These are phyloP conservation scores for Calvatia gigantea DNA, from an alignment of 768 basidiomycete genomes.

Conservation along the genomic window DNA sequence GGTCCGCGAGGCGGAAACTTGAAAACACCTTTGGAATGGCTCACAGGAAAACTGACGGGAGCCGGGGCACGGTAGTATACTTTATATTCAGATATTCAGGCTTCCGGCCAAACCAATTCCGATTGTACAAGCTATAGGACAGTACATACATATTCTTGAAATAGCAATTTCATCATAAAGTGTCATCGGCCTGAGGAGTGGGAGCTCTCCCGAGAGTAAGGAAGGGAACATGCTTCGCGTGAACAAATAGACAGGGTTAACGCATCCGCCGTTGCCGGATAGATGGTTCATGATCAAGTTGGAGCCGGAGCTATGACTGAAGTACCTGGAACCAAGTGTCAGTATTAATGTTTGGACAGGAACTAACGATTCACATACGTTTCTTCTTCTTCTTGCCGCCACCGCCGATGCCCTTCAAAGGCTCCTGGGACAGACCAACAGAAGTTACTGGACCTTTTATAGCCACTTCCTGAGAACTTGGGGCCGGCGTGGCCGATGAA, in stretches of 20 bases:
- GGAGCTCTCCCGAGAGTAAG: not conserved
- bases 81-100: not conserved
- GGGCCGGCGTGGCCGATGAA: conserved; percentile 40
- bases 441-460: conserved; percentile 32
- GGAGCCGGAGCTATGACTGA: conserved; percentile 31
- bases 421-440: conserved; percentile 37
- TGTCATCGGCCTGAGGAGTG: not conserved
- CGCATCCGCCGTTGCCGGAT: not conserved
- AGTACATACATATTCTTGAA: not conserved
- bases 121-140: not conserved
- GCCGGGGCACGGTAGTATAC: conserved; percentile 38
- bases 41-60: conserved; percentile 71
- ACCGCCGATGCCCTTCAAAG: conserved; percentile 43
- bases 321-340: conserved; percentile 26
- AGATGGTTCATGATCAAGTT: conserved; percentile 20
- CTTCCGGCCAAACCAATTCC: not conserved
- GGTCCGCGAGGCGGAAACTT: conserved; percentile 58
- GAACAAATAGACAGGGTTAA: not conserved
- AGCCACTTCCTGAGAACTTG: conserved; percentile 27
- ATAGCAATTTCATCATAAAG: not conserved
- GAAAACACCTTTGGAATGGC: conserved; percentile 76
- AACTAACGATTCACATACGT: conserved; percentile 39
- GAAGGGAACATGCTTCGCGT: not conserved
- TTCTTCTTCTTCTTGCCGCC: conserved; percentile 75
- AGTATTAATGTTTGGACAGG: conserved; percentile 2